Evolutionary conservation across 164 flowering plant species (phyloP).

Genomic region (Akebia trifoliata): DNA sequence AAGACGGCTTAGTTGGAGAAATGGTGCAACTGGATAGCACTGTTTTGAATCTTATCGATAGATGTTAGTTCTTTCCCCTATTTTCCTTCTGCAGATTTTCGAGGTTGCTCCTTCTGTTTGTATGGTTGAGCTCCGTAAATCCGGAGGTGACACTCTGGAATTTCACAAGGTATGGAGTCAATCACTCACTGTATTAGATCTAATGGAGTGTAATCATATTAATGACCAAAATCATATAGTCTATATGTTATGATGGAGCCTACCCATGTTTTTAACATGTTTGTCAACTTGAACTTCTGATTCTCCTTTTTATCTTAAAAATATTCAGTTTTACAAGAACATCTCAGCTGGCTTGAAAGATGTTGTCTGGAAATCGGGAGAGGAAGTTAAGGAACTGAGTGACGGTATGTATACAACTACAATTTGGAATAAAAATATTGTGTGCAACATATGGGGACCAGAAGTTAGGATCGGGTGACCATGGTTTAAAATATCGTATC

Average conservation of each 20-base stretch:
- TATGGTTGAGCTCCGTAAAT: slow-evolving; percentile 94
- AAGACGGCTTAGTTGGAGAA: background rate
- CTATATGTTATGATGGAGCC: too few relatives aligned
- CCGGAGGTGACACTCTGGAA: slow-evolving; percentile 94
- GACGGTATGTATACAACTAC: slow-evolving; percentile 8
- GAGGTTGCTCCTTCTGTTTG: slow-evolving; percentile 95
- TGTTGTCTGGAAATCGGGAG: slow-evolving; percentile 49
- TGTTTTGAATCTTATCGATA: background rate
- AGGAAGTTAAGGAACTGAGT: slow-evolving; percentile 20
- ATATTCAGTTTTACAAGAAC: slow-evolving; percentile 55
- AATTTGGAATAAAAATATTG: background rate
- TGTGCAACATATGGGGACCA: background rate
- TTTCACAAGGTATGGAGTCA: slow-evolving; percentile 78
- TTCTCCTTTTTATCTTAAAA: background rate
- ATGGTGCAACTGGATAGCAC: slow-evolving; percentile 3
- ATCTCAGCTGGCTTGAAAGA: slow-evolving; percentile 56
- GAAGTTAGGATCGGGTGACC: too few relatives aligned
- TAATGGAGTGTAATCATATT: background rate
- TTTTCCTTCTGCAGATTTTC: slow-evolving; percentile 47
- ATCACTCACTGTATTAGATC: background rate
- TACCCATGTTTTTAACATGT: background rate
- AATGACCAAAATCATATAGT: too few relatives aligned
- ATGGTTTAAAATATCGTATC: too few relatives aligned
- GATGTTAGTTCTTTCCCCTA: background rate
- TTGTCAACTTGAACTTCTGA: background rate